Conservation (phyloP, 139 green algal species). For the Auxenochlorella protothecoides region DNA sequence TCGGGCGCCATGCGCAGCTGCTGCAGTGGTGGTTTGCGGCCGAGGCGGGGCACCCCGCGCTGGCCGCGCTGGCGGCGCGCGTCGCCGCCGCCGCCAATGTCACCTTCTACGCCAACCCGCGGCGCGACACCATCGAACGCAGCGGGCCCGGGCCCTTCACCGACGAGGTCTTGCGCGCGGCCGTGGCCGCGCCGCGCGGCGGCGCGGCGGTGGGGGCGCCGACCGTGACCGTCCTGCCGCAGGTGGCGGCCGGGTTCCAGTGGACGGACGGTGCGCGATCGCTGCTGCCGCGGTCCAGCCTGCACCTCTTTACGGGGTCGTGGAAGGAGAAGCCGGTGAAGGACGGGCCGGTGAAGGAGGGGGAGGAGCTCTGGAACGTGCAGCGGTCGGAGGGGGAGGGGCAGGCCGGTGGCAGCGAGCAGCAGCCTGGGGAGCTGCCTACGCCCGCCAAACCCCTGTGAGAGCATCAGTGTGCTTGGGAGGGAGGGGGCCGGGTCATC, state of each 20-base stretch:
- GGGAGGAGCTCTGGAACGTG: too few species aligned
- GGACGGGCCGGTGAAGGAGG: too few species aligned
- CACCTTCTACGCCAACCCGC: slow-evolving; percentile 31
- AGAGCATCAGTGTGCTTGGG: too few species aligned
- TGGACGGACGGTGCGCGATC: slow-evolving; percentile 29
- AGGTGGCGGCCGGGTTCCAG: slow-evolving; percentile 44
- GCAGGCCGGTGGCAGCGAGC: too few species aligned
- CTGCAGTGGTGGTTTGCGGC: slow-evolving; percentile 76
- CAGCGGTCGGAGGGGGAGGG: too few species aligned
- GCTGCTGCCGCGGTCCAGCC: slow-evolving; percentile 38
- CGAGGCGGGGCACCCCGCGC: slow-evolving; percentile 67
- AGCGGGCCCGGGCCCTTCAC: slow-evolving; percentile 76
- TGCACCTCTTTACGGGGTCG: slow-evolving; percentile 64
- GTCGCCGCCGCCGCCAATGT: slow-evolving; percentile 46
- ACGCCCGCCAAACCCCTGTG: too few species aligned
- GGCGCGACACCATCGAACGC: slow-evolving; percentile 65
- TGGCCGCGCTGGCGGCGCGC: slow-evolving; percentile 60
- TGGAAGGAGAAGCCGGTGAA: slow-evolving; percentile 28
- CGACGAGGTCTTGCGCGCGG: slow-evolving; percentile 61
- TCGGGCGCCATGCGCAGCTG: slow-evolving; percentile 37
- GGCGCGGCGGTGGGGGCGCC: slow-evolving; percentile 21
- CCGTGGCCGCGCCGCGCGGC: slow-evolving; percentile 15
- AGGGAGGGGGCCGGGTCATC: too few species aligned
- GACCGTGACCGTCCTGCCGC: slow-evolving; percentile 63
- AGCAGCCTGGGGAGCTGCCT: too few species aligned